These are phyloP conservation scores for Piromyces finnis DNA, from an alignment of 192 early-diverging fungal species.

Conservation along the genomic window DNA sequence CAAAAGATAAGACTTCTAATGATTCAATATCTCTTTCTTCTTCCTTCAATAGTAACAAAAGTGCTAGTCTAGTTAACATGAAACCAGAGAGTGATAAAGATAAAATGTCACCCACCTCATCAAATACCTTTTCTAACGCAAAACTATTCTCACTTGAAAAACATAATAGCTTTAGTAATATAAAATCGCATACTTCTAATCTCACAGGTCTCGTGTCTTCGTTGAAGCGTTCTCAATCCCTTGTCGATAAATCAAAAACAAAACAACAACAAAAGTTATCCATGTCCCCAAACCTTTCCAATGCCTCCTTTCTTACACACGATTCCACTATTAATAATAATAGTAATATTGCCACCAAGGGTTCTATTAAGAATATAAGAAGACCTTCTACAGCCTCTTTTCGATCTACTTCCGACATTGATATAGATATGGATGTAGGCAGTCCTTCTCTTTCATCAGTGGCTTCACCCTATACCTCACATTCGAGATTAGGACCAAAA, in stretches of 20 bases:
- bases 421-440: too few species aligned
- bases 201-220: not conserved
- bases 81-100: too few species aligned
- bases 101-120: not conserved
- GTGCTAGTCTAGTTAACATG: not conserved
- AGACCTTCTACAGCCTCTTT: too few species aligned
- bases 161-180: not conserved
- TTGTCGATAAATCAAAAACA: not conserved
- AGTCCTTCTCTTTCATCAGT: too few species aligned
- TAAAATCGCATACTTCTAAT: not conserved
- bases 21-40: not conserved
- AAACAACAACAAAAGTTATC: not conserved
- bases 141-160: not conserved
- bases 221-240: not conserved
- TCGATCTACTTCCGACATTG: too few species aligned
- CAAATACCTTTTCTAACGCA: not conserved
- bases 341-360: too few species aligned
- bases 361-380: too few species aligned
- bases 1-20: not conserved
- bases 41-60: not conserved
- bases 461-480: too few species aligned
- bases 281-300: not conserved
- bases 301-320: not conserved
- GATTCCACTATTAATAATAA: too few species aligned
- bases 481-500: too few species aligned